phyloP scores from a whole-genome alignment of 371 early-diverging fungal species.

The Coemansia sp. region DNA sequence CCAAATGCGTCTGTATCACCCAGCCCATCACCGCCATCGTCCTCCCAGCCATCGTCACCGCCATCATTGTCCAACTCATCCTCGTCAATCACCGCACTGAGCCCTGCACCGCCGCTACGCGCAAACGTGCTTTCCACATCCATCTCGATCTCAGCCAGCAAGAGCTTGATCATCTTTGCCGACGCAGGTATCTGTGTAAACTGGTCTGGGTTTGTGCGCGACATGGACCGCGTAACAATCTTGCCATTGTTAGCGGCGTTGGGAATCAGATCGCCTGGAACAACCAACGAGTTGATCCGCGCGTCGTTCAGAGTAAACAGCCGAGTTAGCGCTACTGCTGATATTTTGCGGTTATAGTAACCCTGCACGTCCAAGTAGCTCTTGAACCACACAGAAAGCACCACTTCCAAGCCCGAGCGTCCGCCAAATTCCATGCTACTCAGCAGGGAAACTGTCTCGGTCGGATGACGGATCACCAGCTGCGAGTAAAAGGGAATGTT shows the following conservation, averaged over 20 bases:
- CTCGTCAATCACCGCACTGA: conserved; percentile 31
- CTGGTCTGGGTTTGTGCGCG: conserved; percentile 57
- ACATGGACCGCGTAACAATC: conserved; percentile 44
- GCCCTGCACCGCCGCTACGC: conserved; percentile 16
- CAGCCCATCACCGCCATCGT: conserved; percentile 37
- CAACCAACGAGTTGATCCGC: conserved; percentile 63
- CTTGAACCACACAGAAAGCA: conserved; percentile 36
- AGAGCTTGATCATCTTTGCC: conserved; percentile 78
- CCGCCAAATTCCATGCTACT: conserved; percentile 22
- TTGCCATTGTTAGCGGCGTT: conserved; percentile 60
- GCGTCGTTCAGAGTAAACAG: conserved; percentile 67
- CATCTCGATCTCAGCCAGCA: conserved; percentile 71
- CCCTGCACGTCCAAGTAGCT: conserved; percentile 48
- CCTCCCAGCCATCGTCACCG: conserved; percentile 33
- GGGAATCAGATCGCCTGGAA: conserved; percentile 79
- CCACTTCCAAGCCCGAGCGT: conserved; percentile 36
- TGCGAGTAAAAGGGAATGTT: conserved; percentile 87
- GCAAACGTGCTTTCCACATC: conserved; percentile 51
- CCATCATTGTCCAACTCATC: conserved; percentile 60
- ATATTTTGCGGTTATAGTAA: conserved; percentile 49
- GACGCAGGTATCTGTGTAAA: conserved; percentile 74
- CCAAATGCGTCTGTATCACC: conserved; percentile 55
- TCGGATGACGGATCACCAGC: conserved; percentile 68
- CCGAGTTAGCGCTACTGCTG: conserved; percentile 76
- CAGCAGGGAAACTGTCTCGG: conserved; percentile 60